Evolutionary conservation across 2,329 filamentous ascomycete genomes (phyloP), one percentile per base, ranked within the genome.

Genomic region (Cercospora canescens): DNA sequence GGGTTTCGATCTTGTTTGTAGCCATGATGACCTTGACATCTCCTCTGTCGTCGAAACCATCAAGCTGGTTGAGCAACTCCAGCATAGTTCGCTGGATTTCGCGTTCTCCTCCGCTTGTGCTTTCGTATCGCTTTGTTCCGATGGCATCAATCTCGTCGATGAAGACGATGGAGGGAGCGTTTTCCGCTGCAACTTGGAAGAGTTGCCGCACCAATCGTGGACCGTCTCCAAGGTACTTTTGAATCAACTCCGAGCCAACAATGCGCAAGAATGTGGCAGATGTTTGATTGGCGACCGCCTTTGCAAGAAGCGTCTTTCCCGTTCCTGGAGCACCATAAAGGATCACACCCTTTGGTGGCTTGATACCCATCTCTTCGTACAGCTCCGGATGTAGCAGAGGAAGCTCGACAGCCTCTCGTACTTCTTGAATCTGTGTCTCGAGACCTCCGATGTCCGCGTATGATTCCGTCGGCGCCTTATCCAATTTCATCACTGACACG

Each of bases 11-110:
- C 88, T 99, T 99, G 89, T 99, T 99, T 72, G 95, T 99, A 12
- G 95, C 96, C 94, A 99, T 98, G 80, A 99, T 94, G 68, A 99
- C 95, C 85, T 99, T 99, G 81, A 99, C 94, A 78, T 99, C 95
- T 73, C 95, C 96, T 67, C 95, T 92, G 80, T 99, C 96, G 77
- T 99, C 95, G 82, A 99, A 99, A 75, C 95, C 95, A 78, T 99
- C 95, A 8, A 99, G 89, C 83, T 99, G 95, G 81, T 99, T 99
- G 48, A 99, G 89, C 62, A 99, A 87, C 78, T 99, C 95, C 80
- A 99, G 84, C 95, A 99, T 99, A 57, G 95, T 99, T 79, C 95
- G 90, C 83, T 99, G 95, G 41, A 99, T 93, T 80, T 99, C 95
- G 72, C 94, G 91, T 80, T 99, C 95, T 78, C 96, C 95, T 69